Base-by-base conservation (phyloP, 441 rosid species). In the Mallotus repandus region DNA sequence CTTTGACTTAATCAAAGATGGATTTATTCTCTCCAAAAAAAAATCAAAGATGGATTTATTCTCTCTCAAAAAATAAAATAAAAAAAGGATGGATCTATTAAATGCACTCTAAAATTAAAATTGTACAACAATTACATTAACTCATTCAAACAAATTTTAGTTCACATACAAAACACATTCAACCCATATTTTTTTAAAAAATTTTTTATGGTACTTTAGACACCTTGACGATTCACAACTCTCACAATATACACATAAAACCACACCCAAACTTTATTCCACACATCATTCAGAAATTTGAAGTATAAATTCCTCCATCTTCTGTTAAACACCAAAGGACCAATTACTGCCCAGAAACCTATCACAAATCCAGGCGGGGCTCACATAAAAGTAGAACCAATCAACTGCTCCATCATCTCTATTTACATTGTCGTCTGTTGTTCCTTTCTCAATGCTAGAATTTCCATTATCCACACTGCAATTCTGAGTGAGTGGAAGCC, bases 401-500 rank as follows among this genome's bases (percentile, higher is more conserved):
- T 54, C 56, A 7, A 25, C 15, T 60, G 45, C 76, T 67, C 32
- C 32, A 29, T 29, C 32, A 29, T 29, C 32, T 59, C 60, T 0
- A 0, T 19, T 3, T 35, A 72, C 32, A 29, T 29, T 29, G 16
- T 54, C 25, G 12, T 54, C 60, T 56, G 6, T 15, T 19, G 25
- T 14, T 60, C 2, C 52, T 25, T 25, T 25, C 19, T 55, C 18
- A 46, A 4, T 14, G 14, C 15, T n/a, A n/a, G n/a, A n/a, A n/a
- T n/a, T n/a, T n/a, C n/a, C 9, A 9, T 7, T 22, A 25, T 52
- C 25, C 18, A 13, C 62, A 35, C 29, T 61, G 18, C 77, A 77
- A 10, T 35, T 68, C 55, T 59, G 49, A 0, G 70, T 45, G 14
- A 78, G 60, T 2, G 83, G 84, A 41, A 57, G 73, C 10, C 85